Base-by-base conservation (phyloP, 805 yeast species). In the Limtongozyma cylindracea region DNA sequence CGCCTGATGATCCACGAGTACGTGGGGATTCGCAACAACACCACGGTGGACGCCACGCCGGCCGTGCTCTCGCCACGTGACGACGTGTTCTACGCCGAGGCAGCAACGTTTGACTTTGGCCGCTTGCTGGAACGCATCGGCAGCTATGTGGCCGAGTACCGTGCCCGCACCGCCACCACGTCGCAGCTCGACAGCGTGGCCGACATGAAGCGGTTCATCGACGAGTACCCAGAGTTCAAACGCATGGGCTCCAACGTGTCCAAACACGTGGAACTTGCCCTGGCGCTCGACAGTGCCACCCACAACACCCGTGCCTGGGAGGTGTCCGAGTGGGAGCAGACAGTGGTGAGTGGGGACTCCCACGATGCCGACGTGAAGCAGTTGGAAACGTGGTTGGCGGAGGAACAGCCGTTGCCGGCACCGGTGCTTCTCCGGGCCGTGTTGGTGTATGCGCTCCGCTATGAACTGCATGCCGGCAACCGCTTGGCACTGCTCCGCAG, bases 1-100 rank as follows among this genome's bases (percentile, higher is more conserved):
- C 96, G 84, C 39, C 74, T 94, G 2, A 84, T 88, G 96, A 77
- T 88, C 10, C 92, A 84, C 40, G 96, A 91, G 39, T 56, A 80
- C 12, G 49, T 88, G 15, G 92, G 84, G 2, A 74, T 88, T 26
- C 48, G 54, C 16, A 71, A 78, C 37, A 84, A 88, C 33, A 60
- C 82, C 3, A 91, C 78, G 4, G 71, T 65, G 31, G 41, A 82
- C 17, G 49, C 68, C 0, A 34, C 43, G 1, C 60, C 71, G 2
- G 64, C 58, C 13, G 53, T 45, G 43, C 65, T 28, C 61, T 14
- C 56, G 62, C 40, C 69, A 63, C 27, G 56, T 61, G 29, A 66
- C 27, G 99, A 88, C 41, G 42, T 53, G 11, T 88, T 88, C 35
- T 88, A 61, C 43, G 51, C 53, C 16, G 77, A 77, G 25, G 57